Evolutionary conservation across 2,329 filamentous ascomycete genomes (phyloP).

Genomic region (Beauveria brongniartii): DNA sequence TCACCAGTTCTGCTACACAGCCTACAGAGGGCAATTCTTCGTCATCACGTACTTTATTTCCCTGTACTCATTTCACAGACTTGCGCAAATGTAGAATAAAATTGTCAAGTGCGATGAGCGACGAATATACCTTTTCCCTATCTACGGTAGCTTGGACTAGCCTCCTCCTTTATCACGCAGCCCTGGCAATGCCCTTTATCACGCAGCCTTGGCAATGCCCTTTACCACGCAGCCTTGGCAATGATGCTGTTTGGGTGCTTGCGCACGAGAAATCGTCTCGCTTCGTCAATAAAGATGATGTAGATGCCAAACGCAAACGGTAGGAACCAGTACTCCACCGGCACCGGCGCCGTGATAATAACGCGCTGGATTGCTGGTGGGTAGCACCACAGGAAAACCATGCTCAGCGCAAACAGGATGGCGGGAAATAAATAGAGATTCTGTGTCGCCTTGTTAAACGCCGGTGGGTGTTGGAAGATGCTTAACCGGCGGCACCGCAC

Average conservation of each 20-base stretch:
- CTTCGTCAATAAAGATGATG: conserved; percentile 58
- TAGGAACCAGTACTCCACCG: conserved; percentile 68
- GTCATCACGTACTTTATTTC: too few relatives aligned
- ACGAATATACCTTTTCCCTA: too few relatives aligned
- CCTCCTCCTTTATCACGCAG: conserved; percentile 41
- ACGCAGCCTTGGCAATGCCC: conserved; percentile 49
- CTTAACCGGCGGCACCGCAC: conserved; percentile 57
- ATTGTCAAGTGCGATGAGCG: too few relatives aligned
- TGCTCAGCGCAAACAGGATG: conserved; percentile 58
- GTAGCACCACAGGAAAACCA: conserved; percentile 65
- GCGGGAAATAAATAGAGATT: conserved; percentile 65
- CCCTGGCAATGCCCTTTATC: conserved; percentile 39
- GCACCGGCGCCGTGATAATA: conserved; percentile 54
- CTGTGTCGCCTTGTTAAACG: conserved; percentile 55
- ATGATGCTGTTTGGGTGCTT: conserved; percentile 49
- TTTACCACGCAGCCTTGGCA: conserved; percentile 52
- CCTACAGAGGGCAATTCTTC: too few relatives aligned
- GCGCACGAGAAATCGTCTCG: conserved; percentile 54
- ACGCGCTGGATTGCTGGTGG: conserved; percentile 55
- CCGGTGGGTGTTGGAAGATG: conserved; percentile 64
- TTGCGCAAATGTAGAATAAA: too few relatives aligned
- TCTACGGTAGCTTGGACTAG: neutral
- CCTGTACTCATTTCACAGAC: too few relatives aligned
- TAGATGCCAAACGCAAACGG: conserved; percentile 59
- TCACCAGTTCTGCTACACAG: too few relatives aligned